Evolutionary conservation across 164 flowering plant genomes (phyloP), one percentile per base, ranked within the genome.

Genomic region (Aristolochia fimbriata): DNA sequence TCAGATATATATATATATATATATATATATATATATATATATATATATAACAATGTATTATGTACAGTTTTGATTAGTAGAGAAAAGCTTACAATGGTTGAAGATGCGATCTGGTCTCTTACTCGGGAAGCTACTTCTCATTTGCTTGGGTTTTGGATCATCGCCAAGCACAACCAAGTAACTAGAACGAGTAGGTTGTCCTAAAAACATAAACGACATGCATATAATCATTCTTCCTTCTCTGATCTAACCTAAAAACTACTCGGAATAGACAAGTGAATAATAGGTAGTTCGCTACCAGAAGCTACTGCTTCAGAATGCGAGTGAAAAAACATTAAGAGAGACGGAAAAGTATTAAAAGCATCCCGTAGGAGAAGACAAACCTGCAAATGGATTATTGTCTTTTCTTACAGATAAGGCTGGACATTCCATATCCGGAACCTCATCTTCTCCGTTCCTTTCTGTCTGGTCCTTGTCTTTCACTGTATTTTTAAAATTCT

Each of bases 151-250:
- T 46, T 72, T 76, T 25, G 85, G 80, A 67, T 80, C 83, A 58
- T 76, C 91, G 65, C 97, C 97, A 51, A 91, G 78, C 63, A 84
- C 77, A 63, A 77, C 67, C 62, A 86, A 37, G 49, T 58, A 61
- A 62, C 73, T 80, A 51, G 69, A 43, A 57, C 62, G 13, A 19
- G 60, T 20, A 24, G 55, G 46, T 48, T 3, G 43, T 37, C 43
- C 43, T 37, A 10, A 37, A 37, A 37, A 37, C 10, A 37, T 7
- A 37, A 37, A 37, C 12, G 10, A 37, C 8, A 37, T 37, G 43
- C 12, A 37, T 37, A 37, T 37, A 37, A 37, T 37, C n/a, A n/a
- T n/a, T n/a, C 43, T 10, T 37, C 4, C 43, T 37, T 10, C 1
- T 37, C 43, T 10, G 1, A 37, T 7, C 43, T 37, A 37, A 37